These are phyloP conservation scores for Zalaria sp. DNA, from an alignment of 2,329 filamentous ascomycete genomes.

Conservation along the genomic window DNA sequence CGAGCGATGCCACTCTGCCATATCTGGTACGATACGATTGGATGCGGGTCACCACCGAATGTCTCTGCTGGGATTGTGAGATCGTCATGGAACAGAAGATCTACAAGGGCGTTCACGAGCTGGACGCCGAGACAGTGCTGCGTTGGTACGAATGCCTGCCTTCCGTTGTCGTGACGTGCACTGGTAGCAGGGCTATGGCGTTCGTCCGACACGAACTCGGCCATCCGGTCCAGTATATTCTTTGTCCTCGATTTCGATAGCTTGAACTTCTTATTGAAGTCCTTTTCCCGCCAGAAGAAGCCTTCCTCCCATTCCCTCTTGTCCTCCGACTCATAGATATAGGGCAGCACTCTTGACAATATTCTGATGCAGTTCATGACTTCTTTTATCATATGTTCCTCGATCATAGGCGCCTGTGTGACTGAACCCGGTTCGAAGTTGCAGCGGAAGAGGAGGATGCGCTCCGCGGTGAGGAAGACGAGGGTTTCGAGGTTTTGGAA, in stretches of 20 bases:
- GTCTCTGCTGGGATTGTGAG: slow-evolving; percentile 57
- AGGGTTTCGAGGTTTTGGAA: slow-evolving; percentile 83
- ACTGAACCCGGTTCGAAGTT: slow-evolving; percentile 32
- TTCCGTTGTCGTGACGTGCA: neutral
- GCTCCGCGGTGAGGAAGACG: slow-evolving; percentile 68
- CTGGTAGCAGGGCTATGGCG: slow-evolving; percentile 23
- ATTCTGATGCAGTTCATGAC: slow-evolving; percentile 93
- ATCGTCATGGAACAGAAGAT: slow-evolving; percentile 81
- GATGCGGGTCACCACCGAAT: slow-evolving; percentile 17
- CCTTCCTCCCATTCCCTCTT: slow-evolving; percentile 75
- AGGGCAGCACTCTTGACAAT: slow-evolving; percentile 78
- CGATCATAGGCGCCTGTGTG: neutral
- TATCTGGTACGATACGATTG: slow-evolving; percentile 70
- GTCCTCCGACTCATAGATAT: slow-evolving; percentile 77
- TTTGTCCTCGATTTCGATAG: neutral
- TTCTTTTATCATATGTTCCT: slow-evolving; percentile 31
- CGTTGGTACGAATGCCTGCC: neutral
- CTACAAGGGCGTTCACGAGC: slow-evolving; percentile 76
- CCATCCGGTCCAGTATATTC: slow-evolving; percentile 14
- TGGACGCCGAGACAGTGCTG: slow-evolving; percentile 55
- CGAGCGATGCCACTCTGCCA: slow-evolving; percentile 98
- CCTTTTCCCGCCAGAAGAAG: slow-evolving; percentile 63
- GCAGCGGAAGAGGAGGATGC: slow-evolving; percentile 68
- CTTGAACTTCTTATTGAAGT: neutral
- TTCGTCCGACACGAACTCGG: slow-evolving; percentile 76